Base-by-base conservation (phyloP, 2,329 filamentous ascomycete species). In the Neonectria neomacrospora region DNA sequence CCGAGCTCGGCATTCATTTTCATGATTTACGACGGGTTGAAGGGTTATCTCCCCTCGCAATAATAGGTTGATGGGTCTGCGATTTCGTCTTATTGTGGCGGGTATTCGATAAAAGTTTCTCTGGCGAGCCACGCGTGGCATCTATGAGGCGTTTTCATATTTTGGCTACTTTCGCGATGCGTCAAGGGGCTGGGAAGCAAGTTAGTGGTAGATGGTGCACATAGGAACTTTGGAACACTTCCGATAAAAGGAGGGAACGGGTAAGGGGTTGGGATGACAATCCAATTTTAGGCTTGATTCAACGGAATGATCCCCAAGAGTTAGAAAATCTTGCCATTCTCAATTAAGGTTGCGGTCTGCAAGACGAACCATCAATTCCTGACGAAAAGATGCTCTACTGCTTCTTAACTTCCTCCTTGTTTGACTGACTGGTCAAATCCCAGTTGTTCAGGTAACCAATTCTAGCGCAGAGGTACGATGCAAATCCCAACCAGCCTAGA, bases 1-100 rank as follows among this genome's bases (percentile, higher is more conserved):
- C 96, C 96, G 3, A 97, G 94, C 78, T 97, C 94, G n/a, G 96
- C 96, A 8, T 94, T 98, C 75, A 99, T 99, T 64, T 99, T 99
- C 75, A 94, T 96, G 65, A 89, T 98, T 65, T 98, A 94, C 76
- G 96, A 98, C 79, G 91, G 90, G 14, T 79, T 99, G 77, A 94
- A 94, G 81, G 85, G 83, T 67, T 82, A 88, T 70, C 85, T 96
- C 73, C 83, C 86, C 34, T 71, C 87, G 68, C 78, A 80, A 58
- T 68, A 34, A 52, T 9, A 18, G 9, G 18, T 26, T 9, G n/a
- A 5, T 20, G 0, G 11, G 20, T 18, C 30, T 34, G 52, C 55
- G 39, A 47, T 12, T 42, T 51, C 37, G 54, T 61, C 16, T 47
- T 57, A 10, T 28, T 44, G 54, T 54, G 58, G 53, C 23, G 34